Evolutionary conservation across 2,329 filamentous ascomycete species (phyloP).

Genomic region (Colletotrichum sp.): DNA sequence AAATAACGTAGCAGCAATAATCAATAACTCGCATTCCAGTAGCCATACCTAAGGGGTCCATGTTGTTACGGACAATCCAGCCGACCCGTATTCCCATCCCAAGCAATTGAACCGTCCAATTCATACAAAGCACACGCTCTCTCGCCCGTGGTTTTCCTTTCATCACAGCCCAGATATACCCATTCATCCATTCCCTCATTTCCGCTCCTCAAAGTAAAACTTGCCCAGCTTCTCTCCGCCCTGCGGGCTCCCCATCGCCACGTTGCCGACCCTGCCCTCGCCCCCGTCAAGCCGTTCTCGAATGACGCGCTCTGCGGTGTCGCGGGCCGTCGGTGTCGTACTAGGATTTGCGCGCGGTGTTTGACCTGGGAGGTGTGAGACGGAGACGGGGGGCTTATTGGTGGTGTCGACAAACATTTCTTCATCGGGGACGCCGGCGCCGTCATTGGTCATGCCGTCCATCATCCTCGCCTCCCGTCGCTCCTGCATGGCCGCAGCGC

Average conservation of each 20-base stretch:
- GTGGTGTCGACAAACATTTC: conserved; percentile 69
- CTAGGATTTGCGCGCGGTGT: conserved; percentile 17
- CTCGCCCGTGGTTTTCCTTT: neutral
- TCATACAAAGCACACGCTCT: neutral
- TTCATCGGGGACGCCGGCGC: conserved; percentile 50
- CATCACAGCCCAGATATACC: neutral
- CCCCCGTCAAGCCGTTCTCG: conserved; percentile 61
- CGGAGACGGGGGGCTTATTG: conserved; percentile 58
- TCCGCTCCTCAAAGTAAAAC: conserved; percentile 64
- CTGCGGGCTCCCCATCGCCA: conserved; percentile 46
- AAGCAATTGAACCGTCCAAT: neutral
- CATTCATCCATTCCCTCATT: conserved; percentile 1
- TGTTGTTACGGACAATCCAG: neutral
- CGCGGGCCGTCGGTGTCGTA: conserved; percentile 36
- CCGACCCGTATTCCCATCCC: neutral
- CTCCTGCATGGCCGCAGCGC: conserved; percentile 52
- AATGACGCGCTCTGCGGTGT: conserved; percentile 69
- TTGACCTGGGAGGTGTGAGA: conserved; percentile 34
- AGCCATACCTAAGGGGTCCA: neutral
- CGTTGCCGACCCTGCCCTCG: conserved; percentile 42
- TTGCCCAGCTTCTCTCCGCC: conserved; percentile 55
- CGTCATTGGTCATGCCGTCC: conserved; percentile 67
- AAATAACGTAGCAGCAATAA: neutral
- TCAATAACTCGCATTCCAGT: conserved; percentile 6
- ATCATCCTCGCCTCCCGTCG: conserved; percentile 67